Evolutionary conservation across 176 grass and related monocot genomes (phyloP), one percentile per base, ranked within the genome.

Genomic region (Rhynchospora tenuis): DNA sequence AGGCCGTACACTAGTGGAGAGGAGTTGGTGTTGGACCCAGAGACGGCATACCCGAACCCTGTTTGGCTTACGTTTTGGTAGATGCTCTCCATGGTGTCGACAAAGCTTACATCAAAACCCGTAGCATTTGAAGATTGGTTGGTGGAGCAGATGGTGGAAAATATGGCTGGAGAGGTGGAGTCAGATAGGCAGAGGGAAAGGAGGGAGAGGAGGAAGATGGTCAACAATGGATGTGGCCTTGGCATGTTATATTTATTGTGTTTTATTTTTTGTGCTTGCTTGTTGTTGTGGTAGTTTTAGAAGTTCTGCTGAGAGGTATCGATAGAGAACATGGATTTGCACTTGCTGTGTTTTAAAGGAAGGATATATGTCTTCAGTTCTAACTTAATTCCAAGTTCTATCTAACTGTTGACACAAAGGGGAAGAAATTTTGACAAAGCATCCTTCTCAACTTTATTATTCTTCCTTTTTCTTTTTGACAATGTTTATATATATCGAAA

Each of bases 81-180:
- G 55, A 97, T 88, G 60, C 57, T 56, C 78, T 93, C 91, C 78
- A 93, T 60, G 29, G 91, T 71, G 57, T 33, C 90, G 2, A 88
- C 91, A 71, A 97, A 97, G 83, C 71, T 97, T 3, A 93, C 66
- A 80, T 97, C 91, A 77, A 97, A 97, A 0, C 10, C 51, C 61
- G 90, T 60, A 12, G 81, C 48, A 38, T 91, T 38, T 9, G 27
- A 0, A 33, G 89, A 23, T 55, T 60, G 28, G 64, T 51, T 79
- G 22, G 55, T 2, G 29, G 62, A 82, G 78, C 94, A 97, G 69
- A 90, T 78, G 64, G 81, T 90, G 26, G 42, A 15, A 15, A 97
- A 69, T 46, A 97, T 85, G 50, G 60, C 60, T n/a, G 87, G 87
- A 14, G 82, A 31, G 2, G 28, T 17, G 26, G 64, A 13, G 44